A percentile compares a stretch with the other conserved stretches of the same genome.
These are phyloP conservation scores for Irpex rosettiformis DNA, from an alignment of 1,284 basidiomycete genomes.

Conservation along the genomic window DNA sequence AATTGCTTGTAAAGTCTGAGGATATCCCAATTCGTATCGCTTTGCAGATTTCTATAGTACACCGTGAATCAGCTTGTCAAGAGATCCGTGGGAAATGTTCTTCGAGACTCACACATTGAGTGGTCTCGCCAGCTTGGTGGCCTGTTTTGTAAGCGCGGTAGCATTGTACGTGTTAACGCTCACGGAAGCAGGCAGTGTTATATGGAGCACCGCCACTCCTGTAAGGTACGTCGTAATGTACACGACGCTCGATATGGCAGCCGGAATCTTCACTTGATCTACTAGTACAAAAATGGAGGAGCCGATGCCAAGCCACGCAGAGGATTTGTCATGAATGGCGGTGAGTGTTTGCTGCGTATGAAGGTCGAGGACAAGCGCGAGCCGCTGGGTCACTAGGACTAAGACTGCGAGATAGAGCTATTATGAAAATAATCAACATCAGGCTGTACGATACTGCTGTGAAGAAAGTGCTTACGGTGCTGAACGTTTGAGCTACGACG, in stretches of 20 bases:
- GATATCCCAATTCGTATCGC: not conserved
- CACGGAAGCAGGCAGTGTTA: not conserved
- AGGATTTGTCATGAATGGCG: not conserved
- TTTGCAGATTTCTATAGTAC: not conserved
- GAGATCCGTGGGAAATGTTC: too few species aligned
- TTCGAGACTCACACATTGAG: too few species aligned
- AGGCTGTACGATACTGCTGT: not conserved
- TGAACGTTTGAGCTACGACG: not conserved
- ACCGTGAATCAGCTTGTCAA: not conserved
- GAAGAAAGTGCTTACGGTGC: not conserved
- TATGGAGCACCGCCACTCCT: not conserved
- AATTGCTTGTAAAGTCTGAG: not conserved
- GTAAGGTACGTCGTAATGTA: not conserved
- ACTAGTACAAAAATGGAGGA: not conserved
- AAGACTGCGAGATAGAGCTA: not conserved
- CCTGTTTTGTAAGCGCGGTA: not conserved
- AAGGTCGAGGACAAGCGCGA: not conserved
- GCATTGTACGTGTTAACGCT: not conserved
- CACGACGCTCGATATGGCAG: not conserved
- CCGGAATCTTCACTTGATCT: not conserved
- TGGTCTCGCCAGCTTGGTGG: constrained; percentile 1
- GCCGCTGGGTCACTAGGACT: not conserved
- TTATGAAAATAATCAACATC: too few species aligned
- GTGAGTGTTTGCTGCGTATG: not conserved
- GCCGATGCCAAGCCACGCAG: not conserved